Evolutionary conservation across 768 basidiomycete genomes (phyloP), one percentile per base, ranked within the genome.

Genomic region (Phlebiopsis gigantea): DNA sequence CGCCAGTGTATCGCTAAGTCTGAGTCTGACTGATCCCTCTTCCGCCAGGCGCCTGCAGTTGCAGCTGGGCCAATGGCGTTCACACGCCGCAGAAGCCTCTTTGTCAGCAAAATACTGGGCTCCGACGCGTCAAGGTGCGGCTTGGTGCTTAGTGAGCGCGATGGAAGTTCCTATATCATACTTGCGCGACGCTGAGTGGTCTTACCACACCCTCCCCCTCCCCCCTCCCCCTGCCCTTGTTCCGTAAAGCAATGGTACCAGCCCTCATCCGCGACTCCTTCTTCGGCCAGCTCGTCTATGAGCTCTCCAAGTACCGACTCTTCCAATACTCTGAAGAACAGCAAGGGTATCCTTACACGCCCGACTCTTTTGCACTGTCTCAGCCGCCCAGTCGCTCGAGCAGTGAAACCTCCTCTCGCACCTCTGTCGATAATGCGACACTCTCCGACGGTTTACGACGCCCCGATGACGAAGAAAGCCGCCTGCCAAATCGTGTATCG

Each of bases 281-380:
- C 24, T 56, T 68, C 52, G 70, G 69, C n/a, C 66, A 71, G 54
- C 47, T 64, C 34, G 56, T 72, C 53, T 68, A 71, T 50, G 63
- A 62, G 14, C 28, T 61, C 5, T 70, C 71, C 21, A 61, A 57
- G 1, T 62, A 57, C 31, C 58, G 52, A 22, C 57, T 53, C 15
- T 69, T 56, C 60, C 67, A 56, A 15, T 42, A 63, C 30, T 21
- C 15, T 4, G 64, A 66, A 42, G 45, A 64, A 39, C 22, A 54
- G 48, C 52, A 48, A 57, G 14, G 59, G 59, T 41, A 12, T 17
- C 34, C 34, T 12, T 39, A 56, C 58, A 51, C 45, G 62, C 56
- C 56, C 43, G 50, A 41, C 43, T 49, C 34, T 12, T 25, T 43
- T 17, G 21, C 31, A 5, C 21, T 19, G 21, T 30, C 31, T 12